Base-by-base conservation (phyloP, 495 filamentous ascomycete species). In the Aspergillus campestris region DNA sequence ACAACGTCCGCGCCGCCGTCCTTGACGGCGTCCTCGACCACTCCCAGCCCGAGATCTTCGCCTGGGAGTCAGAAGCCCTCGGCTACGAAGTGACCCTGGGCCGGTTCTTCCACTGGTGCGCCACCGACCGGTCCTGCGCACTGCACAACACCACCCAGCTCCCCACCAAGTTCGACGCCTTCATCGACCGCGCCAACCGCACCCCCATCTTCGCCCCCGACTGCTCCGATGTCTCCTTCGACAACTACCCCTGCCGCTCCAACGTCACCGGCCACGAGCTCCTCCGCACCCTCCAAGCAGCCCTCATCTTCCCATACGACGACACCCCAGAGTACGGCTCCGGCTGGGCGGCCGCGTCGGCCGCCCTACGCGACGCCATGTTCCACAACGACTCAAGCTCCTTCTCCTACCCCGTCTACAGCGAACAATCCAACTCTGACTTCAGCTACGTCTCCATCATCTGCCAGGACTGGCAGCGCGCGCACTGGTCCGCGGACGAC, bases 11-110 rank as follows among this genome's bases (percentile, higher is more conserved):
- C 7, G 49, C 66, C 7, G 44, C 71, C 32, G 47, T 67, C 10
- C 50, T 75, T 1, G 71, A 75, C 47, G 71, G 65, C 6, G 69
- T 67, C n/a, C 57, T 66, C 27, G 52, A 82, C 55, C 33, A 64
- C 42, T 40, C 47, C 8, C 32, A 42, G 39, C 14, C 27, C 4
- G 27, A 38, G 13, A 38, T 33, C 8, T 36, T 58, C 3, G 61
- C 14, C 14, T 34, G 45, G 1, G 24, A 18, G 7, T 34, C 40
- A 8, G 35, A 49, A 15, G 30, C 40, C 34, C 27, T 40, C 9
- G 44, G 42, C 1, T 45, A 66, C 52, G 56, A 65, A 41, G 37
- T 47, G 28, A 54, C 47, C 3, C 48, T 71, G 8, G 51, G 58
- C 49, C 50, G 58, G 14, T 70, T 71, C 57, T 64, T 65, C 45